Evolutionary conservation across 225 moss, liverwort and hornwort species (phyloP).

Genomic region (Lunularia cruciata): DNA sequence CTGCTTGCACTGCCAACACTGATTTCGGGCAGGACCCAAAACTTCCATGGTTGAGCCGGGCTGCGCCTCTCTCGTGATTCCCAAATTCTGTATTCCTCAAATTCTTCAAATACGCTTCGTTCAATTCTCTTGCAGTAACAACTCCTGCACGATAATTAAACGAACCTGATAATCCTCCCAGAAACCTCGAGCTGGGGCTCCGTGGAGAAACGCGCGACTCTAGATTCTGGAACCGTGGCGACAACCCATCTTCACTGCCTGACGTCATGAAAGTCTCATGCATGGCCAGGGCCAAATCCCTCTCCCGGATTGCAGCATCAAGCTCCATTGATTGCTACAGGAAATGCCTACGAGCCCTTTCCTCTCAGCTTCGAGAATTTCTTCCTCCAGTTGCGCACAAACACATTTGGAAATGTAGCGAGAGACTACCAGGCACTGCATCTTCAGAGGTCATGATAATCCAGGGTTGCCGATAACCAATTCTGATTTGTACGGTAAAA

Average conservation of each 20-base stretch:
- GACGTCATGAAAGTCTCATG: slow-evolving; percentile 47
- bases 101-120: slow-evolving; percentile 31
- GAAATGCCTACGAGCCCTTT: neutral
- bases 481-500: neutral
- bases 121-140: neutral
- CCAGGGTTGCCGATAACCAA: too few species aligned
- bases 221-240: slow-evolving; percentile 29
- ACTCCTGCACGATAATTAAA: neutral
- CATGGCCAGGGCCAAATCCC: slow-evolving; percentile 48
- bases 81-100: slow-evolving; percentile 53
- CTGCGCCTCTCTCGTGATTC: slow-evolving; percentile 63
- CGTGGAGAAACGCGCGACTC: neutral
- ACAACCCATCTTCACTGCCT: slow-evolving; percentile 42
- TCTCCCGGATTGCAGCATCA: slow-evolving; percentile 29
- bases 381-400: too few species aligned
- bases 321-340: slow-evolving; percentile 8
- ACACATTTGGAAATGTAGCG: too few species aligned
- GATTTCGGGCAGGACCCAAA: slow-evolving; percentile 74
- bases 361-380: too few species aligned
- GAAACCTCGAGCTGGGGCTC: neutral
- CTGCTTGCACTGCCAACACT: slow-evolving; percentile 55
- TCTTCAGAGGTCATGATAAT: too few species aligned
- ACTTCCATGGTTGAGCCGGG: slow-evolving; percentile 77
- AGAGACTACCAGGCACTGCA: too few species aligned
- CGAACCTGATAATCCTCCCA: neutral